Percentiles rank a stretch among this genome's conserved stretches.
These are phyloP conservation scores for Omphalea diandra DNA, from an alignment of 441 rosid species.

Conservation along the genomic window DNA sequence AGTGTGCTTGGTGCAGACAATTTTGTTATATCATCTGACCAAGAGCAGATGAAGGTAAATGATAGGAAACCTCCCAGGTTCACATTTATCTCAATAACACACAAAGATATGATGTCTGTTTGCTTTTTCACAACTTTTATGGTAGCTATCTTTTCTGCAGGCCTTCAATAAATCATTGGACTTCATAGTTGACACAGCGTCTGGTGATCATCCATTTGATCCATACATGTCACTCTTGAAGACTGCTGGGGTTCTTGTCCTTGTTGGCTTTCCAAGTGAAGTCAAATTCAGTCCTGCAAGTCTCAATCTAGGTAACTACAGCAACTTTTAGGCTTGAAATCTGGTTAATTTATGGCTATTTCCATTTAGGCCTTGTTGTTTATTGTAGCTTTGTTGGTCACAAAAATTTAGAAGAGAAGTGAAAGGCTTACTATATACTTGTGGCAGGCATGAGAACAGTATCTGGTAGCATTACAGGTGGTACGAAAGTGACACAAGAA, in stretches of 20 bases:
- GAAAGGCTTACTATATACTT: neutral
- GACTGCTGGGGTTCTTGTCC: conserved; percentile 50
- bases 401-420: too few relatives aligned
- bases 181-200: conserved; percentile 80
- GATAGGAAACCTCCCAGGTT: neutral
- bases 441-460: conserved; percentile 61
- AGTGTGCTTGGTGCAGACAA: conserved; percentile 58
- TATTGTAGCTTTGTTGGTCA: neutral
- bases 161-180: conserved; percentile 58
- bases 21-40: conserved; percentile 69
- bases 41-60: conserved; percentile 76
- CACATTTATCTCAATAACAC: neutral
- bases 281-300: conserved; percentile 71
- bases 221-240: conserved; percentile 73
- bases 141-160: conserved; percentile 31
- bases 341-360: neutral
- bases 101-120: too few relatives aligned
- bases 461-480: conserved; percentile 42
- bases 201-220: conserved; percentile 82
- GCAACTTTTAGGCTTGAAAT: neutral
- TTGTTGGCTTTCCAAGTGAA: conserved; percentile 79
- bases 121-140: neutral
- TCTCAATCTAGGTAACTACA: conserved; percentile 47
- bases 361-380: too few relatives aligned
- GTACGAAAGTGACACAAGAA: neutral